A percentile compares a stretch with the other conserved stretches of the same genome.
Evolutionary conservation across 2,329 filamentous ascomycete genomes (phyloP).

Genomic region (Pyricularia sp.): DNA sequence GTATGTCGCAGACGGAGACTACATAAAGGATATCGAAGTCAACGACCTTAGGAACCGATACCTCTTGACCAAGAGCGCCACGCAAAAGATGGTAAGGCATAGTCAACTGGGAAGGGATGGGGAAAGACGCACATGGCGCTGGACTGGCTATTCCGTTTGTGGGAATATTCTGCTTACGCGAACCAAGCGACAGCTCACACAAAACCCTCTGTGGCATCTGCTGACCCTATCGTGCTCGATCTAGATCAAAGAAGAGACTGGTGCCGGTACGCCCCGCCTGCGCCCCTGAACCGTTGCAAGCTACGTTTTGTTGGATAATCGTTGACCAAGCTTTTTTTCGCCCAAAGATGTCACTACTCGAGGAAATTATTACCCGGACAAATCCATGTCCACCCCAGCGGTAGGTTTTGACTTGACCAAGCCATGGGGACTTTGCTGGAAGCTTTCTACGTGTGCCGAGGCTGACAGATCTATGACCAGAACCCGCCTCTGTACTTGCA

Average conservation of each 20-base stretch:
- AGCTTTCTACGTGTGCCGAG: not conserved
- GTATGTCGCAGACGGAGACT: constrained; percentile 94
- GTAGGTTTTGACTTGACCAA: constrained; percentile 45
- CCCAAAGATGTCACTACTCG: constrained; percentile 94
- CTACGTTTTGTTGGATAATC: constrained; percentile 37
- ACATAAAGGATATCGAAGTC: constrained; percentile 97
- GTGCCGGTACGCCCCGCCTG: constrained; percentile 84
- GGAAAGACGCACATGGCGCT: constrained; percentile 6
- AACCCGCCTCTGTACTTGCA: constrained; percentile 92
- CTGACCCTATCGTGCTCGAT: constrained; percentile 83
- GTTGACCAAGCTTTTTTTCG: constrained; percentile 46
- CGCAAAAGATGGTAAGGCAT: constrained; percentile 92
- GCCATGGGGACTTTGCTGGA: not conserved
- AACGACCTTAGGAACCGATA: constrained; percentile 97
- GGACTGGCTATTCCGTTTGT: constrained; percentile 24
- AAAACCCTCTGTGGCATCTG: constrained; percentile 72
- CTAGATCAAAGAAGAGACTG: constrained; percentile 99
- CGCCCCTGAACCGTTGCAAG: constrained; percentile 31
- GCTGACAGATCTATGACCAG: constrained; percentile 32
- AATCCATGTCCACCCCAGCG: constrained; percentile 88
- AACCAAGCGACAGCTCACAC: constrained; percentile 53
- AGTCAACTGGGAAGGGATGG: constrained; percentile 21
- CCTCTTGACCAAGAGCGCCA: constrained; percentile 90
- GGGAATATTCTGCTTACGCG: constrained; percentile 62
- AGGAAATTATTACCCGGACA: constrained; percentile 94